Percentiles rank a stretch among this genome's conserved stretches.
phyloP scores from a whole-genome alignment of 148 eudicot species.

The Oxyria digyna region DNA sequence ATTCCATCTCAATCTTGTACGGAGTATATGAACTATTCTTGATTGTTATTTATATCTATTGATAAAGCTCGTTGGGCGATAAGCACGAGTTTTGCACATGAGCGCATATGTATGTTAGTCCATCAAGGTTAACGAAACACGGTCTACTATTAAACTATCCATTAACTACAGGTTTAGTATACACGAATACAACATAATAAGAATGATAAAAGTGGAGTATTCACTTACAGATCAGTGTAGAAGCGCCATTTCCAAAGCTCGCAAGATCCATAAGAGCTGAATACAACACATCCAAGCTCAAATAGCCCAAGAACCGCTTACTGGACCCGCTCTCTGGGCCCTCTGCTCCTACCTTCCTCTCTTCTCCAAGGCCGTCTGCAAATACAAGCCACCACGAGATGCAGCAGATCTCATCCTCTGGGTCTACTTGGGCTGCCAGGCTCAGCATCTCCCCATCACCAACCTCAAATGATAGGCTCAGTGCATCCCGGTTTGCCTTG shows the following conservation, averaged over 20 bases:
- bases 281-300: conserved; percentile 54
- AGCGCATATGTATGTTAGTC: too few species aligned
- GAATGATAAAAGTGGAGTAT: not conserved
- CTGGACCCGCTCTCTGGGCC: conserved; percentile 21
- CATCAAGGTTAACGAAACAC: too few species aligned
- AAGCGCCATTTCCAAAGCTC: conserved; percentile 39
- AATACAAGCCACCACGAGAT: conserved; percentile 93
- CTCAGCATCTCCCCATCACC: conserved; percentile 70
- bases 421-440: conserved; percentile 74
- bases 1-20: too few species aligned
- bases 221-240: conserved; percentile 18
- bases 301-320: conserved; percentile 55
- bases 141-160: too few species aligned
- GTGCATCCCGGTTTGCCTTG: conserved; percentile 59
- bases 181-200: not conserved
- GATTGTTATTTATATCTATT: too few species aligned
- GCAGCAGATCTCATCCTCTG: conserved; percentile 58
- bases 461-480: conserved; percentile 64
- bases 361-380: conserved; percentile 45
- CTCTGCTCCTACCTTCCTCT: conserved; percentile 28
- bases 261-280: conserved; percentile 76
- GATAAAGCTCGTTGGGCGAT: too few species aligned
- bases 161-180: not conserved
- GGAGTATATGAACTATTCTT: too few species aligned
- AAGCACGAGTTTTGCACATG: too few species aligned